These are phyloP conservation scores for Zygosaccharomyces pseudobailii DNA, from an alignment of 1,139 yeast genomes.

Conservation along the genomic window DNA sequence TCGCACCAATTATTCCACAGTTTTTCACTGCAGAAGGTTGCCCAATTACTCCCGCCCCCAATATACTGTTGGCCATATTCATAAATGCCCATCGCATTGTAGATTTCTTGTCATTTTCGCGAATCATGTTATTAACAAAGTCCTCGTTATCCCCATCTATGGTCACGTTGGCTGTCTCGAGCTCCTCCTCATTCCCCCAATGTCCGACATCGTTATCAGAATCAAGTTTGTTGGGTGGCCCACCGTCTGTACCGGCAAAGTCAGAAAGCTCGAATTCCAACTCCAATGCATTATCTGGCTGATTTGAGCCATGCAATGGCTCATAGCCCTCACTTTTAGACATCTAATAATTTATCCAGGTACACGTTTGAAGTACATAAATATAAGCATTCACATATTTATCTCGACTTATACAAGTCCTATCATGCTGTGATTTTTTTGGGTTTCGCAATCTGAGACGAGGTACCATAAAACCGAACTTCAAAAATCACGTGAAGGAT, in stretches of 20 bases:
- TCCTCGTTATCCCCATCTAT: neutral
- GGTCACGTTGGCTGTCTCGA: neutral
- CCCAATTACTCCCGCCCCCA: conserved; percentile 95
- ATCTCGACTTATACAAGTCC: neutral
- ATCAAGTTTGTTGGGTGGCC: neutral
- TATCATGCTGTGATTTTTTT: neutral
- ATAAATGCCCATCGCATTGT: conserved; percentile 81
- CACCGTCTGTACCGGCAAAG: conserved; percentile 1
- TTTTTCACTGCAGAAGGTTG: conserved; percentile 85
- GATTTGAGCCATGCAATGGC: neutral
- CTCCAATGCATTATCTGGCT: neutral
- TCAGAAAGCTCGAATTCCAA: conserved; percentile 8
- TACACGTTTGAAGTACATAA: neutral
- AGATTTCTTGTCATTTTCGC: conserved; percentile 28
- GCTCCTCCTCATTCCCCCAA: neutral
- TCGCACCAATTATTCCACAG: conserved; percentile 74
- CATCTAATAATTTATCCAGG: neutral
- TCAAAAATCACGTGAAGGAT: neutral
- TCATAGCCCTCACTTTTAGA: neutral
- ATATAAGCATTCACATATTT: neutral
- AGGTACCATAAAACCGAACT: neutral
- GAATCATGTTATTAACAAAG: conserved; percentile 8
- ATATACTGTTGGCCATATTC: conserved; percentile 93
- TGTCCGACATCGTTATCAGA: neutral
- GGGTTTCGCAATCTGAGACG: neutral